Base-by-base conservation (phyloP, 768 basidiomycete species). In the Phaeolepiota aurea region DNA sequence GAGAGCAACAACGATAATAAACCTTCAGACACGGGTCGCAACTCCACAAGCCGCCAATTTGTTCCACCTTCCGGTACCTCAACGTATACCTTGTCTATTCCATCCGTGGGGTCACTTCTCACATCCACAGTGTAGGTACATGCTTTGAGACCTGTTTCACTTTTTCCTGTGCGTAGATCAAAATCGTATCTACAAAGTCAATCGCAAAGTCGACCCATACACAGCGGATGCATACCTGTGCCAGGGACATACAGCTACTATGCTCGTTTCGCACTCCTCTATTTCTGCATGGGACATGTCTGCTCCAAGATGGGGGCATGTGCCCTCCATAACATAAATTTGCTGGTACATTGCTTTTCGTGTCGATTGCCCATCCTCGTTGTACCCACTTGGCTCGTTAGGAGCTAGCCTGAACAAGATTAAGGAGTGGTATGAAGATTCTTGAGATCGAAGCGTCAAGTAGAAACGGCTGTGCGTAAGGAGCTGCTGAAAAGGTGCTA, bases 281-380 rank as follows among this genome's bases (percentile, higher is more conserved):
- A 85, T 82, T 30, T 84, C 82, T 1, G 83, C 84, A 62, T 87
- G 82, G 11, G 79, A 82, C 58, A 87, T 67, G 41, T 87, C 84
- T 15, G 84, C 85, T 2, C 85, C 84, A 5, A 87, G 68, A 61
- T 89, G 87, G 3, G 86, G 86, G 55, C 86, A 88, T 7, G 69
- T 74, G 3, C 82, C 75, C 57, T 88, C 85, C 85, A 89, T 88
- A 5, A 75, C 77, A 53, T 87, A 88, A 10, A 87, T 63, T 48
- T 85, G 72, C 13, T 54, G 55, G 34, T 56, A 49, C 15, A 48
- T 46, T 11, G 54, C 22, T 38, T 20, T 38, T 35, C 15, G 35
- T 13, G 11, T 37, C 40, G 20, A 5, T 19, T 5, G 23, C 4
- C 18, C 40, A 18, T 39, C 41, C 22, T 42, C 44, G 7, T 38